phyloP scores from a whole-genome alignment of 23 red algal species.

The Cyanidioschyzon merolae region DNA sequence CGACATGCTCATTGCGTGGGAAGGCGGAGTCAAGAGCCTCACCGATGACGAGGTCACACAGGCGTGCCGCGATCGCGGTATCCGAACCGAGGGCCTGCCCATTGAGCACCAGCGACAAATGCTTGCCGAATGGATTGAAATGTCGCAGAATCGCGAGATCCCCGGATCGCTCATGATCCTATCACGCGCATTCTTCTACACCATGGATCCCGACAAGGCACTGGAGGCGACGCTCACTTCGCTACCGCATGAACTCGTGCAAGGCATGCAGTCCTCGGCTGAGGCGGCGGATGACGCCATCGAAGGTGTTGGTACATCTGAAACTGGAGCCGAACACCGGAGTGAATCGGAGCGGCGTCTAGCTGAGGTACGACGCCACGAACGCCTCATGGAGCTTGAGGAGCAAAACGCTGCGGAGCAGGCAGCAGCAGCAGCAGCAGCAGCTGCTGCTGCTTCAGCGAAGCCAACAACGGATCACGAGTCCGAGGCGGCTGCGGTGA shows the following conservation, averaged over 20 bases:
- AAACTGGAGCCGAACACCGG: conserved; percentile 43
- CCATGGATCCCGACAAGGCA: conserved; percentile 28
- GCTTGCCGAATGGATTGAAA: conserved; percentile 79
- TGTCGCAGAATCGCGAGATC: conserved; percentile 87
- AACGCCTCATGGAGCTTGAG: conserved; percentile 68
- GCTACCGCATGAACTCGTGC: conserved; percentile 71
- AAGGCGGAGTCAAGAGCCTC: conserved; percentile 74
- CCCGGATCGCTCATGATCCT: conserved; percentile 80
- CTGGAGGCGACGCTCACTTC: conserved; percentile 65
- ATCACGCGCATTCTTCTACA: conserved; percentile 82
- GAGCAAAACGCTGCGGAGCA: conserved; percentile 47
- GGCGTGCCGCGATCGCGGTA: conserved; percentile 89
- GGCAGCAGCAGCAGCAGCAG: conserved; percentile 14
- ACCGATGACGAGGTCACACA: conserved; percentile 85
- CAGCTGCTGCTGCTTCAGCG: not conserved
- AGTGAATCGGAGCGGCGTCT: conserved; percentile 53
- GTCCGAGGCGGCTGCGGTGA: not conserved
- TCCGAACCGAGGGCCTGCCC: conserved; percentile 38
- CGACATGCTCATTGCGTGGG: conserved; percentile 98
- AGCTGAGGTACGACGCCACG: conserved; percentile 72
- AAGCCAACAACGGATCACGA: not conserved
- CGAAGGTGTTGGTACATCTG: not conserved
- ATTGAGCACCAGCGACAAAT: conserved; percentile 36
- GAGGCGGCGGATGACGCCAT: not conserved
- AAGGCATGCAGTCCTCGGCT: conserved; percentile 40